Evolutionary conservation across 2,329 filamentous ascomycete species (phyloP), one percentile per base, ranked within the genome.

Genomic region (Penicillium brasilianum): DNA sequence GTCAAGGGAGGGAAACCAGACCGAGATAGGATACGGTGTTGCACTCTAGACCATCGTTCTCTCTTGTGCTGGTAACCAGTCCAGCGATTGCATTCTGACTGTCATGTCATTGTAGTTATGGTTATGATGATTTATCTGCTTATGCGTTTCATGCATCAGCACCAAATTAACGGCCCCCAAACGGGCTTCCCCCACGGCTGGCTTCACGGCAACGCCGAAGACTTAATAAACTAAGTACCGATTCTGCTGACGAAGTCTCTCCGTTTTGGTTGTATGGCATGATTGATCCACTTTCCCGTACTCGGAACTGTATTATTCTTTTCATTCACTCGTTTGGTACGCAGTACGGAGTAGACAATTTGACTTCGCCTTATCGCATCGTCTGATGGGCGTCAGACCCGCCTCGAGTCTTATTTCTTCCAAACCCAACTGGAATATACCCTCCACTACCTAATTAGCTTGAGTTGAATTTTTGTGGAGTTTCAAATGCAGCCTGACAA

Each of bases 341-440:
- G 3, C 25, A 3, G 25, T 28, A 28, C 25, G 3, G 3, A 3
- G 25, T 28, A 28, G 3, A 32, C 32, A 39, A 53, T 39, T 39
- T 53, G 50, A 37, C 50, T 39, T 37, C 32, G 32, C 50, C 34
- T 53, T 39, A 37, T 53, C 28, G 28, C 30, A 50, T 50, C 30
- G 48, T 34, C 48, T 50, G 48, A 50, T 50, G 48, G 28, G 46
- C 30, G 46, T 34, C 46, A 50, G 50, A 52, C 50, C 50, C 50
- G 39, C 50, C 20, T 22, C 50, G 37, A 34, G 34, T 28, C 46
- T 46, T 49, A 46, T 59, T 59, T 28, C n/a, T 28, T 60, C 52
- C 52, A 60, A 52, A 60, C 58, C 46, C 37, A 28, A 39, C 39
- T 51, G 7, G 52, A 59, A 55, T 39, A 20, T 22, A 28, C 25